phyloP scores from a whole-genome alignment of 2,329 filamentous ascomycete species.

The Gnomoniopsis sp. region DNA sequence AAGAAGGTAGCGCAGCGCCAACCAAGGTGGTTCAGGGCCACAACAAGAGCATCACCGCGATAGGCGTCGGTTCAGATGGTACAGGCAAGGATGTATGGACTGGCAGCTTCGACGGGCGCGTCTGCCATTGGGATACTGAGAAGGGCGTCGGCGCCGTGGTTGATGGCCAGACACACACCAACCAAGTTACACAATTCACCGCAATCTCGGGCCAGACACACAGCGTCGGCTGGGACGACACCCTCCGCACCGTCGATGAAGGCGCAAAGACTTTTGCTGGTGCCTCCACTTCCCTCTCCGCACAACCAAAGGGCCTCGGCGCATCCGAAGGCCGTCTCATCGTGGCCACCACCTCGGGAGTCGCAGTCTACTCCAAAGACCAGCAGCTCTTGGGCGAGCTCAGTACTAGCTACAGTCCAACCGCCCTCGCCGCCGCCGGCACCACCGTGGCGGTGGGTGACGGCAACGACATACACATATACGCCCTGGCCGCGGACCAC shows the following conservation, averaged over 20 bases:
- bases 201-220: conserved; percentile 63
- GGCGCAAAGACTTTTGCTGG: conserved; percentile 73
- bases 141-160: conserved; percentile 67
- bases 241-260: conserved; percentile 73
- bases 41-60: conserved; percentile 83
- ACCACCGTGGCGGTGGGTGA: conserved; percentile 71
- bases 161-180: conserved; percentile 79
- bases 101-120: conserved; percentile 86
- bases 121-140: conserved; percentile 78
- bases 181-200: conserved; percentile 77
- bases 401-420: conserved; percentile 62
- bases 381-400: conserved; percentile 54
- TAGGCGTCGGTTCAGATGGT: conserved; percentile 54
- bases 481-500: conserved; percentile 57
- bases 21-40: conserved; percentile 77
- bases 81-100: conserved; percentile 72
- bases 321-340: conserved; percentile 49
- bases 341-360: conserved; percentile 52
- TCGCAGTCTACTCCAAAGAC: conserved; percentile 57
- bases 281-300: conserved; percentile 61
- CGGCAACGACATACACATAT: conserved; percentile 70
- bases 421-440: conserved; percentile 67
- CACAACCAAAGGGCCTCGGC: conserved; percentile 76
- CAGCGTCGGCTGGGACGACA: conserved; percentile 93
- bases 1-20: conserved; percentile 67